phyloP scores from a whole-genome alignment of 768 basidiomycete species.

The Leccinum variicolor region DNA sequence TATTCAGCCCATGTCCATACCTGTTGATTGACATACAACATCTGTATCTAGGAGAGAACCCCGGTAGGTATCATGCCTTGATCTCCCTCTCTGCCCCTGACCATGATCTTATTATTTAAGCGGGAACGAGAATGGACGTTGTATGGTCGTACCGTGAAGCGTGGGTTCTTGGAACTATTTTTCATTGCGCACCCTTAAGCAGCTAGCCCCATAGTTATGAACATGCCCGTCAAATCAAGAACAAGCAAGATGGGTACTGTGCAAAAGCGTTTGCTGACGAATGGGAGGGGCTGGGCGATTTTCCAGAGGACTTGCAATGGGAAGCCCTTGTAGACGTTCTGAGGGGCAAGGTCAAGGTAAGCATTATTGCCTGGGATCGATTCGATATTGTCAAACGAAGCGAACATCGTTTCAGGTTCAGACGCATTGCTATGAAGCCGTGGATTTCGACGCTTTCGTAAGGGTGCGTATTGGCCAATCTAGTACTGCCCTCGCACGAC shows the following conservation, averaged over 20 bases:
- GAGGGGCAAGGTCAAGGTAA: constrained; percentile 71
- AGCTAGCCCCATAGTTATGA: constrained; percentile 42
- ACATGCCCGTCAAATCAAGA: constrained; percentile 60
- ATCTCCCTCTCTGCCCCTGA: neutral
- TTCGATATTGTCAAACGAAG: neutral
- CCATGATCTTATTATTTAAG: constrained; percentile 30
- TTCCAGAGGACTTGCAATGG: constrained; percentile 70
- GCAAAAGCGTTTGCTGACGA: constrained; percentile 41
- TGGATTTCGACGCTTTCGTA: constrained; percentile 65
- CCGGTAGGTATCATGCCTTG: constrained; percentile 27
- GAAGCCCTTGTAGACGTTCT: constrained; percentile 68
- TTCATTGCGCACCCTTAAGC: neutral
- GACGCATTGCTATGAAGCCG: constrained; percentile 57
- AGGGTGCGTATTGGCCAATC: constrained; percentile 40
- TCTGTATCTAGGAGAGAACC: constrained; percentile 51
- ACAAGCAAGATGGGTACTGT: constrained; percentile 69
- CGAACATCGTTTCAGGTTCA: constrained; percentile 34
- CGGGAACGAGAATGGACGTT: constrained; percentile 56
- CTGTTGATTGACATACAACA: neutral
- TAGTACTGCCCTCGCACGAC: neutral
- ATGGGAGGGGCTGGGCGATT: constrained; percentile 47
- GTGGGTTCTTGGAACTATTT: constrained; percentile 2
- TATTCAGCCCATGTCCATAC: constrained; percentile 25
- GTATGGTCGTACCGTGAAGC: constrained; percentile 69
- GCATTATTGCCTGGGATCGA: neutral